Evolutionary conservation across 768 basidiomycete genomes (phyloP), one percentile per base, ranked within the genome.

Genomic region (Kwoniella mangroviensis): DNA sequence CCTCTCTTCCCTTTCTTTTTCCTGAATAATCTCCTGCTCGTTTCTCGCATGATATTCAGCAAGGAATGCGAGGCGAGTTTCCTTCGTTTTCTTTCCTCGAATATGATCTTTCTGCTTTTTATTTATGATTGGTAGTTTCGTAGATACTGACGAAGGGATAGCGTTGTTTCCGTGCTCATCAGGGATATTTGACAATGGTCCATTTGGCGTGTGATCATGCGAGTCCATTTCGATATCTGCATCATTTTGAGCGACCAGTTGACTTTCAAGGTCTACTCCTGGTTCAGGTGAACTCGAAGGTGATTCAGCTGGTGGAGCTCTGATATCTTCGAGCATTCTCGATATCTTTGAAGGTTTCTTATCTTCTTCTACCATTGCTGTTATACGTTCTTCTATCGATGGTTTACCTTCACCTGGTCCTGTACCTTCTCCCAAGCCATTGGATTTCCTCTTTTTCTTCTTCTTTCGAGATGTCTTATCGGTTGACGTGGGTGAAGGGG

Each of bases 371-470:
- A 54, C 21, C 53, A 54, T n/a, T 4, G 53, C 53, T 4, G 2
- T 24, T 12, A 54, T 21, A 11, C 24, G n/a, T 4, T 22, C 21
- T 12, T 54, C 53, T 3, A 54, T n/a, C 5, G 53, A 54, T 54
- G 4, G 53, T 54, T 19, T 54, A 54, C 11, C 53, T 54, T 54
- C 21, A 19, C 15, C 53, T 11, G n/a, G 53, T n/a, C 17, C 17
- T 12, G 53, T n/a, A n/a, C 2, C 21, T 24, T 6, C 11, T 13
- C 3, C 2, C n/a, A 59, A 17, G 19, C 13, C 63, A 34, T 34
- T 34, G 19, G 45, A 49, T 4, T 42, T 65, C 34, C 24, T 45
- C 43, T 26, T 66, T n/a, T 54, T 53, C 51, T 54, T 63, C 61
- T 63, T 64, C 10, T 64, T 64, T 52, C 45, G 42, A 6, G 52